Evolutionary conservation across 495 filamentous ascomycete species (phyloP), one percentile per base, ranked within the genome.

Genomic region (Trichocladium antarcticum): DNA sequence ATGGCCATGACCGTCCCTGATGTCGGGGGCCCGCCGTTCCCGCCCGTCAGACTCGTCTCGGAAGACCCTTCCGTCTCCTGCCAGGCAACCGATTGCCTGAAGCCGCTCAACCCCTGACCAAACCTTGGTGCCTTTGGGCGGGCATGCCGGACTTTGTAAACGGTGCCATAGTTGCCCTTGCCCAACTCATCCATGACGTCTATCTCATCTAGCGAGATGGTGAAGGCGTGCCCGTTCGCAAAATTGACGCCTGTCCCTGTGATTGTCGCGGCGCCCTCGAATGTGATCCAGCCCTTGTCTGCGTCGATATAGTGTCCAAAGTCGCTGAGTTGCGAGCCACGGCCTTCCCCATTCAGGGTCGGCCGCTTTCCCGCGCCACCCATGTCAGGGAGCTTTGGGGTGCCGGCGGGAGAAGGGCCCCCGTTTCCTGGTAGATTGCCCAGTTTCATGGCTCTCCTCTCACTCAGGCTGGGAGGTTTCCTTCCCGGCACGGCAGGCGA

Each of bases 91-190:
- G 66, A 68, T 1, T 62, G 46, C 3, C 62, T 72, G 50, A 84
- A 83, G 21, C 79, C 76, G 34, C 76, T 71, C 42, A 95, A 66
- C 9, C 89, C 89, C 51, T 81, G 74, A 0, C 89, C 89, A 35
- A 87, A 85, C 57, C 81, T 81, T 9, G 89, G 83, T 42, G 87
- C 76, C 38, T 78, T 74, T 22, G 86, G 87, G 45, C 85, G 78
- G 44, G 82, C 81, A 68, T 97, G 92, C 49, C 86, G 78, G 38
- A 96, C 92, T 62, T 89, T 95, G 75, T 93, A 96, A 9, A 99
- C 92, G 0, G 90, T 97, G 17, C 92, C 92, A 57, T 99, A 99
- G 58, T 99, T 99, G 16, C 92, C 92, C 66, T 97, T 99, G 34
- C 92, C 92, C 12, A 99, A 68, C 68, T 99, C 92, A 48, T 96